phyloP scores from a whole-genome alignment of 441 rosid genomes.

The Cnidoscolus chayamansa region DNA sequence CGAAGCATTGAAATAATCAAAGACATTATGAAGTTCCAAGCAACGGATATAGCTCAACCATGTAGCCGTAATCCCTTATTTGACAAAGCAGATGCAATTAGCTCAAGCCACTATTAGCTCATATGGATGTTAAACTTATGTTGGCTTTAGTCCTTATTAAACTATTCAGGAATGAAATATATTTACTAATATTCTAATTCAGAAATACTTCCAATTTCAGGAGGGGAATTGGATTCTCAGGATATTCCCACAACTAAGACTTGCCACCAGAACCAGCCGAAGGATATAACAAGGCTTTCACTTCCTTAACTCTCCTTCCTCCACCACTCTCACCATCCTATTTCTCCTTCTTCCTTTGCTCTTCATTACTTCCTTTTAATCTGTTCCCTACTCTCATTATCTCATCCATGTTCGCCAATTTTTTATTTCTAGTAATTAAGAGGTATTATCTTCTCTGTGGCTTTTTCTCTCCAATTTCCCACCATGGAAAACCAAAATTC shows the following conservation, averaged over 20 bases:
- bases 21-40: background rate
- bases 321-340: conserved; percentile 1
- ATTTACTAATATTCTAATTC: background rate
- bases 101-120: background rate
- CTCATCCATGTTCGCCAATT: background rate
- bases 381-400: background rate
- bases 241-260: background rate
- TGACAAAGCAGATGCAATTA: background rate
- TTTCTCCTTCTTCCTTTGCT: background rate
- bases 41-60: conserved; percentile 3
- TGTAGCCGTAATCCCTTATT: conserved; percentile 4
- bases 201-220: background rate
- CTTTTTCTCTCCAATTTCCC: background rate
- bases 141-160: background rate
- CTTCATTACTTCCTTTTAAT: background rate
- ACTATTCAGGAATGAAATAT: background rate
- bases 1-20: background rate
- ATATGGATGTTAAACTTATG: background rate
- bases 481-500: background rate
- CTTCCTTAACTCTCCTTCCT: background rate
- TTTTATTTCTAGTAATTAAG: conserved; percentile 2
- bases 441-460: background rate
- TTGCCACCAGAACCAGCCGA: background rate
- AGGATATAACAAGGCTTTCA: background rate
- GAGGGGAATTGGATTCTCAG: conserved; percentile 1